Evolutionary conservation across 2,329 filamentous ascomycete genomes (phyloP), one percentile per base, ranked within the genome.

Genomic region (Trichoderma cornu-damae): DNA sequence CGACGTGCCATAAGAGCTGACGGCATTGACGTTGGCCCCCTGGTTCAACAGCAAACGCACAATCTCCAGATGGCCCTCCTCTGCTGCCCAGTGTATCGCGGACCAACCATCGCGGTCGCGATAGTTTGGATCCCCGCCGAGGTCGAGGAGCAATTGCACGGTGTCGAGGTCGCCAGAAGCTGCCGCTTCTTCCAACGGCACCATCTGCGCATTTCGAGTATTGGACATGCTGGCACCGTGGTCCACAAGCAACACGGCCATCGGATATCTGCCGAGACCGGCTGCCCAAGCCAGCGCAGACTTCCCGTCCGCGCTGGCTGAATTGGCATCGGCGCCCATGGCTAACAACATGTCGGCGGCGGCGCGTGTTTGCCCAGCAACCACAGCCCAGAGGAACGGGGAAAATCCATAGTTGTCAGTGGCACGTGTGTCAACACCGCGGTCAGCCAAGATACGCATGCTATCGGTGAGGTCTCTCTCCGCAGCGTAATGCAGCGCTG

Each of bases 1-100:
- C 14, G 49, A 51, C 1, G 49, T 51, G 49, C 49, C 49, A 42
- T 42, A 51, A 11, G 49, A 42, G 49, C 49, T 51, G 24, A 32
- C 26, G 7, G 35, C 35, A 22, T 51, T 42, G 16, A 32, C 35
- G 14, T 51, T 22, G 24, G 35, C 35, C 37, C 35, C 24, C 11
- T 6, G 1, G 2, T 22, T 9, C 16, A 42, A n/a, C 35, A 51
- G 22, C 12, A 16, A 16, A 6, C 1, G 6, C 4, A 42, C 48
- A 16, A 42, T 12, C 4, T 7, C 16, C 11, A 2, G 2, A 22
- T 42, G 12, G 1, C 49, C 16, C 4, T 32, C 37, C 18, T 51
- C 49, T 32, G 49, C 49, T 16, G 49, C 49, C 35, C 37, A 32
- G 8, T 51, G 49, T 42, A 42, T 32, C 3, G 49, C 24, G 8